phyloP scores from a whole-genome alignment of 1,284 basidiomycete genomes.

The Athelia sp. region DNA sequence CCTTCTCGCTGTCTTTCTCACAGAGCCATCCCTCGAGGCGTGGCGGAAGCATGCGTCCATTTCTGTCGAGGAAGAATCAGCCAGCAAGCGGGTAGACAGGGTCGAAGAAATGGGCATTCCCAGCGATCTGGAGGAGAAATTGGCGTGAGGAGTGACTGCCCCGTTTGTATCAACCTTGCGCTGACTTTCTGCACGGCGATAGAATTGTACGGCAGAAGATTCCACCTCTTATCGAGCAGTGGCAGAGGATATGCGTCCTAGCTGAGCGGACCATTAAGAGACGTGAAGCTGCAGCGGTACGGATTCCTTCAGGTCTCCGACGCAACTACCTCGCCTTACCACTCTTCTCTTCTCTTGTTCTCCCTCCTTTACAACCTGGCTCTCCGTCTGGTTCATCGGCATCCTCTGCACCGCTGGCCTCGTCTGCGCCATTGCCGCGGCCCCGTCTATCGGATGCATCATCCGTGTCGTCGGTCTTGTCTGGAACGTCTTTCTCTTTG shows the following conservation, averaged over 20 bases:
- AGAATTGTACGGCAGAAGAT: constrained; percentile 72
- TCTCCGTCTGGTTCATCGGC: constrained; percentile 25
- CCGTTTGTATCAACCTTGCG: background rate
- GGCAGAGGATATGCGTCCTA: constrained; percentile 84
- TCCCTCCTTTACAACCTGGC: constrained; percentile 29
- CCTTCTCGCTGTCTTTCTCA: constrained; percentile 75
- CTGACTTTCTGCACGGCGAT: constrained; percentile 4
- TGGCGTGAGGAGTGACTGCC: constrained; percentile 52
- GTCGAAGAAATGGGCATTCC: constrained; percentile 91
- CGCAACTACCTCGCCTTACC: constrained; percentile 51
- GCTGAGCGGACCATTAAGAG: constrained; percentile 83
- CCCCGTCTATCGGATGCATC: constrained; percentile 13
- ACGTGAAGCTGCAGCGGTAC: constrained; percentile 84
- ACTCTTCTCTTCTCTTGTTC: constrained; percentile 23
- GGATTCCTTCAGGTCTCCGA: constrained; percentile 58
- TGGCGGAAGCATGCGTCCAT: constrained; percentile 77
- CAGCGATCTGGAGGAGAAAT: constrained; percentile 85
- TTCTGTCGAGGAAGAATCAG: constrained; percentile 83
- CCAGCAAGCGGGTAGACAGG: constrained; percentile 73
- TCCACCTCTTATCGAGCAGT: constrained; percentile 76
- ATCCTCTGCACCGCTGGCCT: constrained; percentile 18
- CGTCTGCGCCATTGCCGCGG: too few relatives aligned
- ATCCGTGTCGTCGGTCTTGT: constrained; percentile 13
- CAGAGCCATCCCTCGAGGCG: constrained; percentile 75
- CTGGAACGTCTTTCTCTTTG: constrained; percentile 11